phyloP scores from a whole-genome alignment of 164 flowering plant species.

The grape (Vitis vinifera) region DNA sequence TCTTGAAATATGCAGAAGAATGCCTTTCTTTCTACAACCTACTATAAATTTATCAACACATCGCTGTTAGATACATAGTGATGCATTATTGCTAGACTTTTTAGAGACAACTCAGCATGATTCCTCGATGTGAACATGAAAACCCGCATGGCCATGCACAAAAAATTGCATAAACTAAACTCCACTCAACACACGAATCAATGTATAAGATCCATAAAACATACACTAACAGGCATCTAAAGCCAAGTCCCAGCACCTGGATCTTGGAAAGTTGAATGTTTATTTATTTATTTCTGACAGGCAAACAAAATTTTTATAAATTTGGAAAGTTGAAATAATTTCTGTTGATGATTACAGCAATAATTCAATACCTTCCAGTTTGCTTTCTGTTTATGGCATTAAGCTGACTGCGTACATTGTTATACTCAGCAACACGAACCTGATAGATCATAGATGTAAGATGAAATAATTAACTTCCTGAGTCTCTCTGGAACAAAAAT shows the following conservation, averaged over 20 bases:
- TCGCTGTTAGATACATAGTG: not conserved
- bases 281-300: too few species aligned
- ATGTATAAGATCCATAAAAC: too few species aligned
- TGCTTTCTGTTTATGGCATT: constrained; percentile 94
- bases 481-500: not conserved
- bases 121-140: too few species aligned
- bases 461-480: constrained; percentile 4
- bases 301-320: too few species aligned
- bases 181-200: too few species aligned
- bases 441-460: constrained; percentile 25
- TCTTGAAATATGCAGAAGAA: not conserved
- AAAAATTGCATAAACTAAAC: too few species aligned
- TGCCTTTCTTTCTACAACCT: not conserved
- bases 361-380: constrained; percentile 71
- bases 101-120: too few species aligned
- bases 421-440: constrained; percentile 97
- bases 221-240: too few species aligned
- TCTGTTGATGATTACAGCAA: not conserved
- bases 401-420: constrained; percentile 94
- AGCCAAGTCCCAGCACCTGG: too few species aligned
- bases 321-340: too few species aligned
- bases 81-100: not conserved
- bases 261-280: too few species aligned
- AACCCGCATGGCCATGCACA: too few species aligned
- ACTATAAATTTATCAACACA: not conserved